Conservation (phyloP, 495 filamentous ascomycete species). For the Xylaria scruposa region DNA sequence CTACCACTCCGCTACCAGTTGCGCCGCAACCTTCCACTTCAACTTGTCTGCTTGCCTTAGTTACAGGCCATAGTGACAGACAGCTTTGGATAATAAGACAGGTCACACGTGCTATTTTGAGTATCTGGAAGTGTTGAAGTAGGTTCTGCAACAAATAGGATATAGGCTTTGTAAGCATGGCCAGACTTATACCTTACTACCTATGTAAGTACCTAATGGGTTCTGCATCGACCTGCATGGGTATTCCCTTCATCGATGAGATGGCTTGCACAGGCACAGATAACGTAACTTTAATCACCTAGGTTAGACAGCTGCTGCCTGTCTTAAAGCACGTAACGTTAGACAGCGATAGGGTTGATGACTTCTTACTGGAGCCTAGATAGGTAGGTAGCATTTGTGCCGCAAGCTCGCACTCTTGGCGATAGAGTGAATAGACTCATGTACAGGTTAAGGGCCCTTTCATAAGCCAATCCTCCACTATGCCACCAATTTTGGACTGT, state of each 20-base stretch:
- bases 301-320: not conserved
- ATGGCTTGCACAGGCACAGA: not conserved
- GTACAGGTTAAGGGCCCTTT: too few relatives aligned
- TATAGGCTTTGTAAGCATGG: not conserved
- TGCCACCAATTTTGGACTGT: too few relatives aligned
- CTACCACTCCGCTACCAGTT: constrained; percentile 22
- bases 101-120: not conserved
- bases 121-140: too few relatives aligned
- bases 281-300: not conserved
- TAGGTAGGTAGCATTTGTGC: not conserved
- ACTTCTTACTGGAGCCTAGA: constrained; percentile 3
- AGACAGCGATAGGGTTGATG: not conserved
- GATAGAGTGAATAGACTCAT: too few relatives aligned
- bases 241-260: not conserved
- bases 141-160: not conserved
- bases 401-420: not conserved
- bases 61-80: not conserved
- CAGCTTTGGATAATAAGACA: not conserved
- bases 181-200: not conserved
- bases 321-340: not conserved
- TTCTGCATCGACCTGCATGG: not conserved
- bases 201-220: too few relatives aligned
- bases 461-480: too few relatives aligned
- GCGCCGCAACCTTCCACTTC: constrained; percentile 21
- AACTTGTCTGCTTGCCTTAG: not conserved